Base-by-base conservation (phyloP, 495 filamentous ascomycete species). In the Aspergillus baeticus region DNA sequence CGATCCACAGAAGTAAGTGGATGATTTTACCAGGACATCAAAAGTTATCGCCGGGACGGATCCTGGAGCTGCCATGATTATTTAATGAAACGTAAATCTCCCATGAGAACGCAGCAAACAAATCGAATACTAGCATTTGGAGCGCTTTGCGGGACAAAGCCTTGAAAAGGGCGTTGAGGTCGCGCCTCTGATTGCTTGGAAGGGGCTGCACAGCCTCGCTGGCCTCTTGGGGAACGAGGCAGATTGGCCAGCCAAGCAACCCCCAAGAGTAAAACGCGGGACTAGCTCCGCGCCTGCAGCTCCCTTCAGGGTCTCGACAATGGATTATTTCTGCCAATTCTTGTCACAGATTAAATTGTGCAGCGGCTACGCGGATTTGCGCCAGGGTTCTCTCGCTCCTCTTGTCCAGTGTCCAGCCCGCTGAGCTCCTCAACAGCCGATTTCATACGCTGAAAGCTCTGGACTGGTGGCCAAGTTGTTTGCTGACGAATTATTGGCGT, bases 21-120 rank as follows among this genome's bases (percentile, higher is more conserved):
- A n/a, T 13, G 10, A 21, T 7, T 8, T 35, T 36, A 61, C 58
- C 43, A 46, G 39, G 45, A 62, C 49, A 36, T 62, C 42, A n/a
- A 62, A 39, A n/a, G 59, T 62, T 23, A 62, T 62, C 6, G 48
- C 54, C 10, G 59, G 59, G 6, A 57, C 42, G 13, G 54, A 33
- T 6, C 39, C 55, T 37, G 45, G 22, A 6, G 34, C 21, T 14
- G 34, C 47, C 47, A 50, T 50, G 6, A 29, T 50, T 10, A 17
- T 38, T 13, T 8, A 38, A 15, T 20, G 6, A 20, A 29, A 29
- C 4, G 26, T 29, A 29, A 29, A 29, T 29, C 8, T 29, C 26
- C 26, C 26, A 29, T 29, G 26, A 29, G 26, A 29, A 29, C 3
- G 26, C 26, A 29, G 26, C 26, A 29, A 29, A 29, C 26, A 29